Evolutionary conservation across 129 eudicot genomes (phyloP).

Genomic region (Escallonia rubra): DNA sequence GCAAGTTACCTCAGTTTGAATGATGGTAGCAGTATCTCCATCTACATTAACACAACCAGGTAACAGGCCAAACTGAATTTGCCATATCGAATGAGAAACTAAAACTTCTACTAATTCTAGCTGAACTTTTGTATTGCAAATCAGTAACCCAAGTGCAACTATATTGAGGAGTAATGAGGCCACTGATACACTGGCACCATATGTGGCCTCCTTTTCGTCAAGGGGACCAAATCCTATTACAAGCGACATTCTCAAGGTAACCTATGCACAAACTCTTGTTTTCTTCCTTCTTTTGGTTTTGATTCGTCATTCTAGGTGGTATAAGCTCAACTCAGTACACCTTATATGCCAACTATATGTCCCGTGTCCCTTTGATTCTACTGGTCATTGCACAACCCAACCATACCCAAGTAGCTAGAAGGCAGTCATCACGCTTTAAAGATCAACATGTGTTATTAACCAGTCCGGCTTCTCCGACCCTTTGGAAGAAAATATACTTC

Average conservation of each 20-base stretch:
- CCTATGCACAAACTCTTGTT: no score
- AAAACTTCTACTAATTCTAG: not conserved
- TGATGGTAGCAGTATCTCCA: slow-evolving; percentile 1
- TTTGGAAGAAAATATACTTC: no score
- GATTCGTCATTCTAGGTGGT: no score
- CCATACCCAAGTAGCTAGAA: no score
- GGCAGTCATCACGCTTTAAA: no score
- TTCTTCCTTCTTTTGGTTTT: no score
- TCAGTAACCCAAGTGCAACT: slow-evolving; percentile 16
- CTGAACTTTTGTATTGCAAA: not conserved
- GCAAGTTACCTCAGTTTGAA: not conserved
- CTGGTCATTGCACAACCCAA: no score
- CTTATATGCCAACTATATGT: no score
- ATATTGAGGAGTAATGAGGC: slow-evolving; percentile 16
- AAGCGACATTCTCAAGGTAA: slow-evolving; percentile 21
- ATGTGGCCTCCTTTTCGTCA: slow-evolving; percentile 25
- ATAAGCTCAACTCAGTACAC: no score
- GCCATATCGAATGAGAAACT: not conserved
- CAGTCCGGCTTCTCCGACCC: no score
- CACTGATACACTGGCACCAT: slow-evolving; percentile 17
- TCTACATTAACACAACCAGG: slow-evolving; percentile 11
- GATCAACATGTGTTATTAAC: no score
- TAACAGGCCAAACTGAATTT: not conserved
- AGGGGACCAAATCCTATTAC: slow-evolving; percentile 29
- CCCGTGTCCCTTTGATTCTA: no score